Evolutionary conservation across 805 yeast genomes (phyloP).

Genomic region (Yamadazyma sp.): DNA sequence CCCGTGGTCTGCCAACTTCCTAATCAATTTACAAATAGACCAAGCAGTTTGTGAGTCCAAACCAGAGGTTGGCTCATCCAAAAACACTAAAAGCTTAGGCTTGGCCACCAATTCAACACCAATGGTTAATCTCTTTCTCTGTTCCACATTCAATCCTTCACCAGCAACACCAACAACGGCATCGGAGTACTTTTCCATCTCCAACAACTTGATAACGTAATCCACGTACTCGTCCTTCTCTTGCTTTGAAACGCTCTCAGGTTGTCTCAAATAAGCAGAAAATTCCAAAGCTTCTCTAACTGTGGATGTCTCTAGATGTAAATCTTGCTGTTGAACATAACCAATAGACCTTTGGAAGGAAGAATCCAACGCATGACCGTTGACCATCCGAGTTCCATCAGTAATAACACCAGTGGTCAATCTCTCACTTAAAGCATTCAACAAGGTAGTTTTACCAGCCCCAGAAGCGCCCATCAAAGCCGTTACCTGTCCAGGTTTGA

Average conservation of each 20-base stretch:
- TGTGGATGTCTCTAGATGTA: slow-evolving; percentile 66
- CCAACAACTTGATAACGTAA: slow-evolving; percentile 61
- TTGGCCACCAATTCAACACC: slow-evolving; percentile 44
- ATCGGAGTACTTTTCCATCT: slow-evolving; percentile 69
- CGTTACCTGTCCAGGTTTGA: slow-evolving; percentile 76
- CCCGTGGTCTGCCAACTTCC: slow-evolving; percentile 41
- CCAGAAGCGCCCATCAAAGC: slow-evolving; percentile 88
- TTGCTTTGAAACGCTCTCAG: slow-evolving; percentile 47
- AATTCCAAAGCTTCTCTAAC: slow-evolving; percentile 76
- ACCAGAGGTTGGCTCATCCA: slow-evolving; percentile 67
- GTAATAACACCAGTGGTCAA: slow-evolving; percentile 71
- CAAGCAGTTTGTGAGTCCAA: slow-evolving; percentile 50
- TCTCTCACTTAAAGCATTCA: slow-evolving; percentile 73
- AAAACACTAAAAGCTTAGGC: slow-evolving; percentile 45
- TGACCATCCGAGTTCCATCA: slow-evolving; percentile 62
- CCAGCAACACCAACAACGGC: slow-evolving; percentile 79
- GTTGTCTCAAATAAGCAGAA: slow-evolving; percentile 73
- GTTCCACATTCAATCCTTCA: slow-evolving; percentile 50
- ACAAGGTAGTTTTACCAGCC: slow-evolving; percentile 80
- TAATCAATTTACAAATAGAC: slow-evolving; percentile 41
- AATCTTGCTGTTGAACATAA: slow-evolving; percentile 79
- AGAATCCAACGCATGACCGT: slow-evolving; percentile 60
- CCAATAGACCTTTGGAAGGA: slow-evolving; percentile 79
- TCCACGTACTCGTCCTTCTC: slow-evolving; percentile 72
- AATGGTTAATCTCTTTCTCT: slow-evolving; percentile 41